Evolutionary conservation across 768 basidiomycete species (phyloP).

Genomic region (Mycena vulgaris): DNA sequence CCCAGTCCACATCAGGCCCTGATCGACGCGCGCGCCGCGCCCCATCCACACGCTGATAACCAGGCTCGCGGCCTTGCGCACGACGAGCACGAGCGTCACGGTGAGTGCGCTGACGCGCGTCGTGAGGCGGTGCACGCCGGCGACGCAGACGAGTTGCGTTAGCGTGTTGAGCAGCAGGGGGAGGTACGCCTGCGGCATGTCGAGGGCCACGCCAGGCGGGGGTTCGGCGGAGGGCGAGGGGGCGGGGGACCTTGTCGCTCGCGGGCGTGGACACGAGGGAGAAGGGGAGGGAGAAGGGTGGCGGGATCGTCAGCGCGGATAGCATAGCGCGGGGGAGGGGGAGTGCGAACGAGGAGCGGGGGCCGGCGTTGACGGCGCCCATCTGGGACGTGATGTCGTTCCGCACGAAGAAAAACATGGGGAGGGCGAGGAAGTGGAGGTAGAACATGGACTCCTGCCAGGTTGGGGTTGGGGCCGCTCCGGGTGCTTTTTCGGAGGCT

Average conservation of each 20-base stretch:
- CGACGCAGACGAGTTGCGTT: conserved; percentile 88
- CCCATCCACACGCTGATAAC: conserved; percentile 76
- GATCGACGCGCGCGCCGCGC: conserved; percentile 50
- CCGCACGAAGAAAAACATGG: conserved; percentile 79
- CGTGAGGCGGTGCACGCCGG: conserved; percentile 91
- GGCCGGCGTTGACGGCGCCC: conserved; percentile 56
- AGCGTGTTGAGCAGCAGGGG: conserved; percentile 83
- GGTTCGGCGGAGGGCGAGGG: conserved; percentile 48
- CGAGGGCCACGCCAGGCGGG: conserved; percentile 43
- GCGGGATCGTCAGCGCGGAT: conserved; percentile 30
- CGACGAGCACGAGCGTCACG: conserved; percentile 85
- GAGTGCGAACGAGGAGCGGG: conserved; percentile 48
- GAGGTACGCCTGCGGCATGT: conserved; percentile 73
- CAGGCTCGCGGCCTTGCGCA: conserved; percentile 85
- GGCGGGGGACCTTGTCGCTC: background rate
- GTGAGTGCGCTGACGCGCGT: conserved; percentile 81
- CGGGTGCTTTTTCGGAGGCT: conserved; percentile 21
- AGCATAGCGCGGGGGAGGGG: conserved; percentile 37
- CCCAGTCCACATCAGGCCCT: conserved; percentile 76
- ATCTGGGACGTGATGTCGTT: conserved; percentile 67
- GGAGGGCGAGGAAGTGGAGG: conserved; percentile 84
- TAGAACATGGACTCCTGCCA: conserved; percentile 98
- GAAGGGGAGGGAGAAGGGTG: conserved; percentile 35
- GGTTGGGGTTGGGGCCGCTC: conserved; percentile 44
- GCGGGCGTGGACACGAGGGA: conserved; percentile 38